These are phyloP conservation scores for Didymella arachidicola DNA, from an alignment of 2,329 filamentous ascomycete genomes.

Conservation along the genomic window DNA sequence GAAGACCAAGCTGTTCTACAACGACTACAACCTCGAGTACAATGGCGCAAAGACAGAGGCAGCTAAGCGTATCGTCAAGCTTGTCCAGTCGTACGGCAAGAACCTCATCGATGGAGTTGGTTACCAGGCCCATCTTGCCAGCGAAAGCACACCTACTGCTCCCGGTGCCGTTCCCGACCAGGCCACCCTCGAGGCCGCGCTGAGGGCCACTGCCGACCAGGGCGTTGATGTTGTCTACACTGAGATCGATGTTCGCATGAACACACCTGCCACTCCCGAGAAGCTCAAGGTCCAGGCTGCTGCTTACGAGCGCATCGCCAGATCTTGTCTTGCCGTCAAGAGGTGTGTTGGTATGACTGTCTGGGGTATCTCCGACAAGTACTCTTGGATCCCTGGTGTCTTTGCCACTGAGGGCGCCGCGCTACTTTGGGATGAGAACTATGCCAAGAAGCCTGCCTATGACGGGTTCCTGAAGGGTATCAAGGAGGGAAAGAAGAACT, in stretches of 20 bases:
- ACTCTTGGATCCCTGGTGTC: slow-evolving; percentile 51
- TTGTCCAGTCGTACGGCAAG: slow-evolving; percentile 52
- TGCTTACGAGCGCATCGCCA: slow-evolving; percentile 55
- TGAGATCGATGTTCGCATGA: slow-evolving; percentile 66
- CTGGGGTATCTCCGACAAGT: slow-evolving; percentile 59
- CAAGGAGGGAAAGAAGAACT: slow-evolving; percentile 26
- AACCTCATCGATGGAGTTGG: slow-evolving; percentile 68
- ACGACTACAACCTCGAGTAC: slow-evolving; percentile 71
- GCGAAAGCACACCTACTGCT: slow-evolving; percentile 60
- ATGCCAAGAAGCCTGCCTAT: slow-evolving; percentile 50
- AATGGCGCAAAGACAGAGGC: slow-evolving; percentile 55
- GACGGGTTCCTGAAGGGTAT: slow-evolving; percentile 40
- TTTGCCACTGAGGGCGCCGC: slow-evolving; percentile 50
- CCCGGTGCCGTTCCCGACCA: slow-evolving; percentile 54
- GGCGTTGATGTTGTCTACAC: slow-evolving; percentile 68
- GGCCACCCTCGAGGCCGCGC: slow-evolving; percentile 56
- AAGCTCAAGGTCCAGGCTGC: slow-evolving; percentile 57
- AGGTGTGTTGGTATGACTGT: slow-evolving; percentile 52
- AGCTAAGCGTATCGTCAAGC: slow-evolving; percentile 49
- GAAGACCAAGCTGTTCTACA: slow-evolving; percentile 61
- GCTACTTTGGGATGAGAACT: slow-evolving; percentile 44
- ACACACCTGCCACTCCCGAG: slow-evolving; percentile 56
- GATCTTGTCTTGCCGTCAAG: slow-evolving; percentile 48
- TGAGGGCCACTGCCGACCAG: slow-evolving; percentile 61
- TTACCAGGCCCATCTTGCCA: slow-evolving; percentile 65